Evolutionary conservation across 2,329 filamentous ascomycete genomes (phyloP).

Genomic region (Colletotrichum chlorophyti): DNA sequence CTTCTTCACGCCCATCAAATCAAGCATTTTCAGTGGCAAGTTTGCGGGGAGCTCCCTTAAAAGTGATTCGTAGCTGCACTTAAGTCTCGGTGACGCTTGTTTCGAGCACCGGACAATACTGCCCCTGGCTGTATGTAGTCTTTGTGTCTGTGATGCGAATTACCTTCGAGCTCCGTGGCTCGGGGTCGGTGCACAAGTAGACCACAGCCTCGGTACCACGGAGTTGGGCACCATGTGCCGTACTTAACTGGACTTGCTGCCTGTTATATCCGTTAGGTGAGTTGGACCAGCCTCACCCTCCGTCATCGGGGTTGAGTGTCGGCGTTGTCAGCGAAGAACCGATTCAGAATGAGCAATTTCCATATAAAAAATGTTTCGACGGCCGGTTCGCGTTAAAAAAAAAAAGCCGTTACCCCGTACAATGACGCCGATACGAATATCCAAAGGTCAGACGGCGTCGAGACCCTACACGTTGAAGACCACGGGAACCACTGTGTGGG

Average conservation of each 20-base stretch:
- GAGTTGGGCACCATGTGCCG: not conserved
- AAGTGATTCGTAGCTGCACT: not conserved
- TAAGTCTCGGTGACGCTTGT: not conserved
- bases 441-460: slow-evolving; percentile 10
- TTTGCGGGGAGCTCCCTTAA: slow-evolving; percentile 3
- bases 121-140: not conserved
- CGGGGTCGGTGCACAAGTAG: not conserved
- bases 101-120: slow-evolving; percentile 1
- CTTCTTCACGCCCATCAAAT: not conserved
- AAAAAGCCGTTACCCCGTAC: too few relatives aligned
- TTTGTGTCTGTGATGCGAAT: not conserved
- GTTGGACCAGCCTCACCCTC: not conserved
- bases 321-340: not conserved
- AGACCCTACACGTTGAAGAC: slow-evolving; percentile 35
- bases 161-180: not conserved
- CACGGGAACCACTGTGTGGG: slow-evolving; percentile 32
- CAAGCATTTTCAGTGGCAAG: not conserved
- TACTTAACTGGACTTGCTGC: not conserved
- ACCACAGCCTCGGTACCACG: not conserved
- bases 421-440: too few relatives aligned
- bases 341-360: not conserved
- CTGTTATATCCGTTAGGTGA: not conserved
- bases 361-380: not conserved
- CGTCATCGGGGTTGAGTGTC: not conserved
- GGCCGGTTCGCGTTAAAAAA: too few relatives aligned